phyloP scores from a whole-genome alignment of 106 monocot genomes.

The Acorus calamus region DNA sequence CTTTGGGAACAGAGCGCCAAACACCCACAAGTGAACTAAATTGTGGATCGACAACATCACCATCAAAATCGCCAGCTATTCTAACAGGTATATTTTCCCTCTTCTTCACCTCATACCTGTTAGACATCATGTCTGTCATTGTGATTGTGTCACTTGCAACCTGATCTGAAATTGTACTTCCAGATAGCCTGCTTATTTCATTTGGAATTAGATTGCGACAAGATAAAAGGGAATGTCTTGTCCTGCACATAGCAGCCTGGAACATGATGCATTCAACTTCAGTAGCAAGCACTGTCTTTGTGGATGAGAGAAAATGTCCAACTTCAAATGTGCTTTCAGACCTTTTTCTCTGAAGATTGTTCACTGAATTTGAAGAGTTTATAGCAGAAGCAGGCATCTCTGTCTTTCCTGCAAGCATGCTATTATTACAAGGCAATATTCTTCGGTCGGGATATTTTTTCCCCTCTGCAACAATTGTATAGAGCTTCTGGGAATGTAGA shows the following conservation, averaged over 20 bases:
- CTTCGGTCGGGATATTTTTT: conserved; percentile 29
- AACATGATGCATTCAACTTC: conserved; percentile 78
- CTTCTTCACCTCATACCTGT: conserved; percentile 46
- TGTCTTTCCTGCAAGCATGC: conserved; percentile 24
- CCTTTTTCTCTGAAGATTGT: conserved; percentile 24
- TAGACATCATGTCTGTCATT: conserved; percentile 18
- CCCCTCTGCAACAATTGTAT: conserved; percentile 36
- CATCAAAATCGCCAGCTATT: conserved; percentile 70
- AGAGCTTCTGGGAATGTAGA: conserved; percentile 26
- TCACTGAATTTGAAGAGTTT: conserved; percentile 24
- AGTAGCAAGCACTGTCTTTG: conserved; percentile 65
- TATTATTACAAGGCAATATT: conserved; percentile 9
- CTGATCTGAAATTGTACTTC: conserved; percentile 25
- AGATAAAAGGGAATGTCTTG: conserved; percentile 67
- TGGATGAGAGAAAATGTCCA: conserved; percentile 37
- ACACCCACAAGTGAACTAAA: conserved; percentile 60
- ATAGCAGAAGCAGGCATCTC: conserved; percentile 28
- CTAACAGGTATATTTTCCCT: conserved; percentile 60
- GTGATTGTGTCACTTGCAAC: conserved; percentile 16
- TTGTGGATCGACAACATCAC: conserved; percentile 36
- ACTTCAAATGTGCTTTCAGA: conserved; percentile 38
- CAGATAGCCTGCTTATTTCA: conserved; percentile 21
- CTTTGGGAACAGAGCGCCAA: conserved; percentile 80
- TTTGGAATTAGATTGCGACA: conserved; percentile 26
- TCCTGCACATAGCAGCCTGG: conserved; percentile 84